Conservation (phyloP, 176 grass and related monocot genomes). For the Typha latifolia region DNA sequence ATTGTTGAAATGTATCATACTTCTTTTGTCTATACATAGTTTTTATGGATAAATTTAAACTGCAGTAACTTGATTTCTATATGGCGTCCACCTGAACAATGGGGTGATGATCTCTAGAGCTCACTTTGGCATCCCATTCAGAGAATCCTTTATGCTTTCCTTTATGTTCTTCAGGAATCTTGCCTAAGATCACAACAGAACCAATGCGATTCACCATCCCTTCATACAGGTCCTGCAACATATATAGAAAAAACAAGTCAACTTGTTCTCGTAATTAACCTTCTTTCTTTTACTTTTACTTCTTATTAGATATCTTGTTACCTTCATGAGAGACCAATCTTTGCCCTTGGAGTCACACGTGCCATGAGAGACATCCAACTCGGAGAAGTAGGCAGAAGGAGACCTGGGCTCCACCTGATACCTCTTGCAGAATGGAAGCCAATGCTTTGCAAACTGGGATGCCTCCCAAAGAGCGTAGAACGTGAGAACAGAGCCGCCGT, state of each 20-base stretch:
- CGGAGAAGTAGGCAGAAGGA: slow-evolving; percentile 46
- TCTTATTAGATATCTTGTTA: neutral
- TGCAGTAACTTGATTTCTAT: neutral
- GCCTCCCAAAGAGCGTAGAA: slow-evolving; percentile 69
- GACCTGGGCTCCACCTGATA: slow-evolving; percentile 55
- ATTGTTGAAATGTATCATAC: neutral
- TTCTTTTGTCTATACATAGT: too few species aligned
- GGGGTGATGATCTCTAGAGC: slow-evolving; percentile 42
- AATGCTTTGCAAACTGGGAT: slow-evolving; percentile 40
- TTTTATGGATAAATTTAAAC: neutral
- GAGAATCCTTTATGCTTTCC: slow-evolving; percentile 50
- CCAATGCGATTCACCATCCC: slow-evolving; percentile 47
- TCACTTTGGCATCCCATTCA: slow-evolving; percentile 38
- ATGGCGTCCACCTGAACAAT: slow-evolving; percentile 52
- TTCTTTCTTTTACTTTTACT: too few species aligned
- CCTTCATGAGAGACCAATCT: slow-evolving; percentile 43
- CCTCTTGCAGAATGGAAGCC: slow-evolving; percentile 65
- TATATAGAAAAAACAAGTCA: neutral
- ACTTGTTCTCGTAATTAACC: neutral
- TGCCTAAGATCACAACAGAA: slow-evolving; percentile 26
- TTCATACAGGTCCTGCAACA: slow-evolving; percentile 39
- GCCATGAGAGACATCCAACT: slow-evolving; percentile 18
- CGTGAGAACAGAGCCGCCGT: slow-evolving; percentile 52
- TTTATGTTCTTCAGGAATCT: slow-evolving; percentile 38
- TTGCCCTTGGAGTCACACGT: neutral